Evolutionary conservation across 441 rosid genomes (phyloP).

Genomic region (Populus hybrid): DNA sequence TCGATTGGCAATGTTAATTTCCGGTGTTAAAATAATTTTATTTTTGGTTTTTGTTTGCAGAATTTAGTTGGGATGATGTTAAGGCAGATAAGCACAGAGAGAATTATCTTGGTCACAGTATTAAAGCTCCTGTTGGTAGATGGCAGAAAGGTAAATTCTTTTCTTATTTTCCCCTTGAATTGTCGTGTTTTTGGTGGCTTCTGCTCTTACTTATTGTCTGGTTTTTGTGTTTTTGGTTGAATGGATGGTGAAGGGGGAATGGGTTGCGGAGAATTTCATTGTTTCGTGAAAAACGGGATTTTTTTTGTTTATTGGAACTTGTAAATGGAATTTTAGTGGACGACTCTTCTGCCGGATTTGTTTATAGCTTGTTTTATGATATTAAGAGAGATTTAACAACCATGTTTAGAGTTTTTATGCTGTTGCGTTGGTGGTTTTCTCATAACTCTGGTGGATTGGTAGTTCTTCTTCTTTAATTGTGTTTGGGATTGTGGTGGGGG

Average conservation of each 20-base stretch:
- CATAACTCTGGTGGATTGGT: neutral
- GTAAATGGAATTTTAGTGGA: neutral
- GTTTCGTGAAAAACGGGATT: neutral
- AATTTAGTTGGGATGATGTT: conserved; percentile 95
- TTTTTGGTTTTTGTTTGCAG: conserved; percentile 38
- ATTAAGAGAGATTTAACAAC: neutral
- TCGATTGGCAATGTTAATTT: neutral
- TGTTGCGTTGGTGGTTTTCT: neutral
- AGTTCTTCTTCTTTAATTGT: too few species aligned
- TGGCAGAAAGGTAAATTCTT: conserved; percentile 83
- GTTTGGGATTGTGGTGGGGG: too few species aligned
- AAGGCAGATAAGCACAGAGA: conserved; percentile 90
- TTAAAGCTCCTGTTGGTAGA: conserved; percentile 95
- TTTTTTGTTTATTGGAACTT: too few species aligned
- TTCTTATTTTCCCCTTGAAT: neutral
- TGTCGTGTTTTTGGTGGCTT: neutral
- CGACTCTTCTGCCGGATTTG: neutral
- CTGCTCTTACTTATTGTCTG: neutral
- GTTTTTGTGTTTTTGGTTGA: neutral
- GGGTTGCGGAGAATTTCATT: neutral
- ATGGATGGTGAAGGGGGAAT: neutral
- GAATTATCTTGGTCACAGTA: conserved; percentile 92
- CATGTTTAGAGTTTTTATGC: too few species aligned
- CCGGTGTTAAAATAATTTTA: neutral
- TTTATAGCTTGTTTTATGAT: neutral